Evolutionary conservation across 768 basidiomycete genomes (phyloP).

Genomic region (Artomyces pyxidatus): DNA sequence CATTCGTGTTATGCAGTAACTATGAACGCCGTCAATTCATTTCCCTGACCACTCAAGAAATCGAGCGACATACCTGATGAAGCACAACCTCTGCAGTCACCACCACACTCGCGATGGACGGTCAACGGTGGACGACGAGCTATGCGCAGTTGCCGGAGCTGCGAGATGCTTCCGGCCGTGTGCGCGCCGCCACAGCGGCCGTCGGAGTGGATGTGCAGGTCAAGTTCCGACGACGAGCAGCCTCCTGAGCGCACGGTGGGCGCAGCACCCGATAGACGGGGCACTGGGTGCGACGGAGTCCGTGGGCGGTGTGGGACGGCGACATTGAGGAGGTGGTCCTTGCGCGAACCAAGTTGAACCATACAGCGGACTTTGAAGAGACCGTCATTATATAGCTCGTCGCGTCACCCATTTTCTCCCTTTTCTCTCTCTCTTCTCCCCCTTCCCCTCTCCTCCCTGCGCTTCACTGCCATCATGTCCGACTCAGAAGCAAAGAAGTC

Average conservation of each 20-base stretch:
- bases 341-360: constrained; percentile 13
- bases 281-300: no score
- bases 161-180: not conserved
- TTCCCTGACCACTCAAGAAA: no score
- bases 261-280: not conserved
- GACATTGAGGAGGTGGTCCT: no score
- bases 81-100: no score
- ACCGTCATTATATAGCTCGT: constrained; percentile 14
- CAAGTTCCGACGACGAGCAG: not conserved
- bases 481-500: constrained; percentile 37
- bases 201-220: not conserved
- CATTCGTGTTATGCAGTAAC: no score
- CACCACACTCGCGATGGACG: no score
- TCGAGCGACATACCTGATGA: no score
- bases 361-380: constrained; percentile 29
- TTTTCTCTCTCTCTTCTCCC: constrained; percentile 17
- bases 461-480: constrained; percentile 24
- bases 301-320: not conserved
- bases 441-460: constrained; percentile 3
- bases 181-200: not conserved
- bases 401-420: constrained; percentile 14
- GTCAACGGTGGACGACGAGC: no score
- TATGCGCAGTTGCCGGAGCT: no score
- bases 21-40: no score
- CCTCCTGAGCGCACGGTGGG: not conserved